Base-by-base conservation (phyloP, 2,329 filamentous ascomycete species). In the Claviceps purpurea region DNA sequence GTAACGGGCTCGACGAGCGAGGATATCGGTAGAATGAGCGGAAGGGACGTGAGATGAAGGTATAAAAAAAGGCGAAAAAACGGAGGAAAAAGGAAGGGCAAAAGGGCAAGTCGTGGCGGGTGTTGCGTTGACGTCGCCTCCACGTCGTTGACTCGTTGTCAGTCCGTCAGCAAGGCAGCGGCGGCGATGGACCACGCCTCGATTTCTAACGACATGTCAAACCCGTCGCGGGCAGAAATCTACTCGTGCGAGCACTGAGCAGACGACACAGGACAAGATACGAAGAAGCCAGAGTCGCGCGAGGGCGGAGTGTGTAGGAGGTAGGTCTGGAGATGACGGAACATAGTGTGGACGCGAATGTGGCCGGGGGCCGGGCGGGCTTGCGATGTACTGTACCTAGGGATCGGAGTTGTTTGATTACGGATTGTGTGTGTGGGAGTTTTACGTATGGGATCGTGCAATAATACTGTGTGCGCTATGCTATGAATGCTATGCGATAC, bases 1-100 rank as follows among this genome's bases (percentile, higher is more conserved):
- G 65, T 65, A 10, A 73, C 78, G 72, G 75, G 71, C 71, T 73
- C 76, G 77, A 78, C 76, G 75, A 76, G 72, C 75, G 70, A 67
- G 65, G 65, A 56, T 58, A 18, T 16, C n/a, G 7, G 2, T 16
- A 22, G 10, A 34, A 11, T 34, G 30, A 34, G 30, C 30, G 30
- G 30, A 4, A 34, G 30, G 30, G 3, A 4, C 10, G 14, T n/a
- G n/a, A n/a, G 14, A 40, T n/a, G 38, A n/a, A 14, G 14, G 4
- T 4, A 42, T 26, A 18, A 34, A 44, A 42, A 42, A 50, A 10
- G 10, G 16, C 13, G 5, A 26, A 45, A 37, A 24, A 16, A 10
- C 14, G 8, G 22, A 5, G 1, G 0, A 13, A 10, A 39, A 20
- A 18, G 26, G 26, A 8, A 13, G 42, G 4, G 8, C 3, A 34